Conservation (phyloP, 2,329 filamentous ascomycete species). For the Monilinia aucupariae region DNA sequence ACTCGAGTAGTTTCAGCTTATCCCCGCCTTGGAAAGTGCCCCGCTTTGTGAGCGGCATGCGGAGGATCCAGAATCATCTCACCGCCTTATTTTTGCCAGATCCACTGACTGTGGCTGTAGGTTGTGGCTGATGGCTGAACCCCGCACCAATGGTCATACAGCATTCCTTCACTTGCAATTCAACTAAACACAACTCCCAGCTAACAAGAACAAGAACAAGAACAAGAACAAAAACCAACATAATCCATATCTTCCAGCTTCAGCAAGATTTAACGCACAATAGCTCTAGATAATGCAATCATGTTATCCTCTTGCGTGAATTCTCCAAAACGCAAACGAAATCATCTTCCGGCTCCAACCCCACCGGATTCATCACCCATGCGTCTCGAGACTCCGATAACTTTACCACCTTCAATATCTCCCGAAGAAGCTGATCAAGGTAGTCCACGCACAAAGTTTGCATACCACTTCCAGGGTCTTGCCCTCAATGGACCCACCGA, state of each 20-base stretch:
- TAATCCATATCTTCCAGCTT: neutral
- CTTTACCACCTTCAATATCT: conserved; percentile 15
- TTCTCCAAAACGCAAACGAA: conserved; percentile 24
- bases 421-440: conserved; percentile 9
- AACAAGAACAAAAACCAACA: neutral
- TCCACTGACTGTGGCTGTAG: neutral
- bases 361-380: conserved; percentile 15
- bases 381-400: conserved; percentile 10
- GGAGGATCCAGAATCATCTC: no score
- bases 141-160: conserved; percentile 9
- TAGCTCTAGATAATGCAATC: neutral
- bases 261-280: neutral
- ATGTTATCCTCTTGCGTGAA: conserved; percentile 12
- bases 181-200: neutral
- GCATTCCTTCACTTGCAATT: neutral
- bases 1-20: no score
- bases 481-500: conserved; percentile 23
- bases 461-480: conserved; percentile 32
- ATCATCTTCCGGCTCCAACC: conserved; percentile 11
- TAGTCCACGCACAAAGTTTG: conserved; percentile 33
- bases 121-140: neutral
- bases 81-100: no score
- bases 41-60: no score
- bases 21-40: no score
- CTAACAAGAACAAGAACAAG: neutral